Base-by-base conservation (phyloP, 2,329 filamentous ascomycete species). In the Trichoderma guizhouense region DNA sequence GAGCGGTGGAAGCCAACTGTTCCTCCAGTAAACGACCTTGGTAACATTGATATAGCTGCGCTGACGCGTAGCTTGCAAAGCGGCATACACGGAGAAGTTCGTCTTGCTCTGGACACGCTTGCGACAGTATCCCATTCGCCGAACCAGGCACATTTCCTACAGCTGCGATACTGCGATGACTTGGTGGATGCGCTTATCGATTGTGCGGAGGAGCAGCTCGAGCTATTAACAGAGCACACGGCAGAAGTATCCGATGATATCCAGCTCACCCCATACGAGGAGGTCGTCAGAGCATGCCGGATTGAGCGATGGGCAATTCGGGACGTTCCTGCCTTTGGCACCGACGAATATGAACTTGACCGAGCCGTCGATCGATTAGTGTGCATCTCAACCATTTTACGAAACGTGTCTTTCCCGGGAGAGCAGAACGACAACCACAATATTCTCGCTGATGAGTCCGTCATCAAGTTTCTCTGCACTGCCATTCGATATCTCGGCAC, bases 41-140 rank as follows among this genome's bases (percentile, higher is more conserved):
- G 95, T 9, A 88, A 94, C 24, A 93, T 98, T 74, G 95, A 99
- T 78, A 91, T 98, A 32, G 92, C 95, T 75, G 94, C 95, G 24
- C 86, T 99, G 53, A 97, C 92, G 0, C 92, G 94, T 84, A 94
- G 94, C 77, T 84, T 99, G 47, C 94, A 97, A 79, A 97, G 93
- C 69, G 95, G 95, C 1, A 92, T 98, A 57, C 91, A 94, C 76
- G 91, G 90, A 6, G 96, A 99, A 82, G 91, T 97, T n/a, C 90
- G 95, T 11, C 83, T 97, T 73, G 95, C 95, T 3, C 84, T 99
- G 58, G 96, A 98, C 80, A 93, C 92, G 0, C 84, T 99, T 43
- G 90, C 90, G 11, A 89, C 89, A 24, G 86, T 96, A 14, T 85
- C 86, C 3, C 79, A 83, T 15, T 93, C 92, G 3, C 88, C 88